These are phyloP conservation scores for Hyphochytrium catenoides DNA, from an alignment of 352 stramenopile species.

Conservation along the genomic window DNA sequence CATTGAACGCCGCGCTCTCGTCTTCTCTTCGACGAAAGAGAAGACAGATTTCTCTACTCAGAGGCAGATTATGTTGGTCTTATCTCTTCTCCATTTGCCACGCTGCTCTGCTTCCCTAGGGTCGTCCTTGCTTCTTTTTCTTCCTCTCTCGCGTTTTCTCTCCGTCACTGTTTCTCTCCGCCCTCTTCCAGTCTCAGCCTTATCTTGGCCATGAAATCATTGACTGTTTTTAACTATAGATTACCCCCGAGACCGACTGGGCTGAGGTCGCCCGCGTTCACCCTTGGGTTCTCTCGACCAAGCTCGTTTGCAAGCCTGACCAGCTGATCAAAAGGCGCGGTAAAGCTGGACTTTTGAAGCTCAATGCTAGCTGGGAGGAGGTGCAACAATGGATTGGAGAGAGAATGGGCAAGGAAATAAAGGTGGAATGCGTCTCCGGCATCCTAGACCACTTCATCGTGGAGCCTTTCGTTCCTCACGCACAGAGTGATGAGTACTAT, in stretches of 20 bases:
- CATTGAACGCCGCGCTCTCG: no score
- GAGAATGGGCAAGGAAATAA: conserved; percentile 72
- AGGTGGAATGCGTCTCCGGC: conserved; percentile 68
- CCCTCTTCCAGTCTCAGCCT: no score
- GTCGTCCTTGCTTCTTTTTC: no score
- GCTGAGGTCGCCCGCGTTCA: conserved; percentile 15
- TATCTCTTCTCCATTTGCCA: no score
- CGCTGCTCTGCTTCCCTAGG: no score
- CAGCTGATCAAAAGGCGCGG: conserved; percentile 90
- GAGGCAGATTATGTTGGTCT: no score
- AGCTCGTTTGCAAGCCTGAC: conserved; percentile 90
- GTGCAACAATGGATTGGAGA: conserved; percentile 80
- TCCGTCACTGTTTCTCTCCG: no score
- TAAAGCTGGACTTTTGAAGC: conserved; percentile 79
- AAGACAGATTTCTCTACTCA: no score
- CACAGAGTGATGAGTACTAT: conserved; percentile 81
- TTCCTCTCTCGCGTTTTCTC: no score
- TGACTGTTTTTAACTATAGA: no score
- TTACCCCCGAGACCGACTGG: conserved; percentile 37
- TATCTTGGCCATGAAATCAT: no score
- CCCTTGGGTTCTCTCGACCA: conserved; percentile 48
- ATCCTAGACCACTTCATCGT: conserved; percentile 89
- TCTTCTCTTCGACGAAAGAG: no score
- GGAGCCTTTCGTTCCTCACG: conserved; percentile 86
- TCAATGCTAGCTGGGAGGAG: conserved; percentile 74